Percentiles rank a stretch among this genome's conserved stretches.
phyloP scores from a whole-genome alignment of 495 filamentous ascomycete species.

The Glarea lozoyensis region DNA sequence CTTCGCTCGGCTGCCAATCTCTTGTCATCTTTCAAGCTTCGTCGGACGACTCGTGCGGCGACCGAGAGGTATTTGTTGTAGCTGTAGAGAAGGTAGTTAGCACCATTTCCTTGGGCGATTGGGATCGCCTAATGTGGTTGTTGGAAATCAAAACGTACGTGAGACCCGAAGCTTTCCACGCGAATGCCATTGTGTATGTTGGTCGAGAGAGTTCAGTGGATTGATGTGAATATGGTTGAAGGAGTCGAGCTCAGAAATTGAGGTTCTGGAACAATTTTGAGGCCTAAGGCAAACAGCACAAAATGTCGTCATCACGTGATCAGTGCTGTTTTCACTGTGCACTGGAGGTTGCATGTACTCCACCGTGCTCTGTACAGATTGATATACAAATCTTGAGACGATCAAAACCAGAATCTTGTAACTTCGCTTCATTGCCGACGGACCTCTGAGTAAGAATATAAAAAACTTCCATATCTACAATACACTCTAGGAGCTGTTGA shows the following conservation, averaged over 20 bases:
- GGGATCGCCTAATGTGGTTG: not conserved
- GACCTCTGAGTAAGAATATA: constrained; percentile 1
- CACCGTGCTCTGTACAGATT: no score
- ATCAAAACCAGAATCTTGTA: no score
- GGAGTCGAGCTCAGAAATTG: constrained; percentile 17
- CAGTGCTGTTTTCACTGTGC: no score
- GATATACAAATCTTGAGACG: no score
- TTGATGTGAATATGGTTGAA: constrained; percentile 18
- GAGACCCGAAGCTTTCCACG: constrained; percentile 96
- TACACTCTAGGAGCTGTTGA: constrained; percentile 35
- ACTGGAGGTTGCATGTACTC: no score
- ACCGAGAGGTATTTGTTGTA: constrained; percentile 81
- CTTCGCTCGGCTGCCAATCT: constrained; percentile 80
- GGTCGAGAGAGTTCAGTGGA: constrained; percentile 9
- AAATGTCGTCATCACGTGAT: not conserved
- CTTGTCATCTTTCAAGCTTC: constrained; percentile 89
- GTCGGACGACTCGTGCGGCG: constrained; percentile 70
- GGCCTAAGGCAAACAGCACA: no score
- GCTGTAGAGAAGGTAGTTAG: constrained; percentile 31
- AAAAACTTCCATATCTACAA: constrained; percentile 22
- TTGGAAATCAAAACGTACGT: constrained; percentile 47
- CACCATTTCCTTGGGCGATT: constrained; percentile 8
- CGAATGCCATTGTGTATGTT: constrained; percentile 85
- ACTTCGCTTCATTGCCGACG: no score
- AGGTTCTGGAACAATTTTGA: no score